Base-by-base conservation (phyloP, 2,329 filamentous ascomycete genomes). In the Colletotrichum chrysophilum region DNA sequence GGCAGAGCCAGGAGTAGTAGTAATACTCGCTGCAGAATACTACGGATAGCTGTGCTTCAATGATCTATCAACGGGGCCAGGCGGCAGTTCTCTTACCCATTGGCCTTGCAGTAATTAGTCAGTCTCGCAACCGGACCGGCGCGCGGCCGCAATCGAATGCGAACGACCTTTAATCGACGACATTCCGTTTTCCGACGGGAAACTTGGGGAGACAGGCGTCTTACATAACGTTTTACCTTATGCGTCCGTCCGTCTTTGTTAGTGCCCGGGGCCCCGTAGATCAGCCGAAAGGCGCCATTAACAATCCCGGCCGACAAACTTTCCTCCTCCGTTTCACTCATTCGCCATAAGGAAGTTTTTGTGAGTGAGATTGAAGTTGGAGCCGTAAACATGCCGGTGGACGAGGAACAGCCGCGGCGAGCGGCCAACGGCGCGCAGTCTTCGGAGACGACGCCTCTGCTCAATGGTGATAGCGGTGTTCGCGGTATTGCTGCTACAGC, bases 401-500 rank as follows among this genome's bases (percentile, higher is more conserved):
- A 75, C 21, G 73, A 75, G 66, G 66, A 76, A 36, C 74, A 70
- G 21, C 12, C 58, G 48, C 65, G 48, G 52, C 71, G 48, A 36
- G 58, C 58, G 13, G 70, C 34, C 12, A 71, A 26, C 21, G 66
- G 26, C 58, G 66, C 56, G 8, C 56, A 74, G 18, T 65, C 36
- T 34, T 66, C 76, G n/a, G 76, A 77, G 32, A 77, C 74, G 16
- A 77, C 76, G 8, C 76, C 76, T 52, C 28, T 77, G 65, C 74
- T 77, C 32, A 70, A 58, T 28, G 75, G 69, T n/a, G 43, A 14
- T n/a, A 34, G 28, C 28, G 38, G 38, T 18, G 58, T 24, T 21
- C 66, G 70, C 38, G 65, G 56, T n/a, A 71, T 34, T 61, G n/a
- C 16, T 71, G 64, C 18, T 24, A 9, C 52, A 10, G 21, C 62